Base-by-base conservation (phyloP, 305 asterid genomes). In the Stenogyne calaminthoides region DNA sequence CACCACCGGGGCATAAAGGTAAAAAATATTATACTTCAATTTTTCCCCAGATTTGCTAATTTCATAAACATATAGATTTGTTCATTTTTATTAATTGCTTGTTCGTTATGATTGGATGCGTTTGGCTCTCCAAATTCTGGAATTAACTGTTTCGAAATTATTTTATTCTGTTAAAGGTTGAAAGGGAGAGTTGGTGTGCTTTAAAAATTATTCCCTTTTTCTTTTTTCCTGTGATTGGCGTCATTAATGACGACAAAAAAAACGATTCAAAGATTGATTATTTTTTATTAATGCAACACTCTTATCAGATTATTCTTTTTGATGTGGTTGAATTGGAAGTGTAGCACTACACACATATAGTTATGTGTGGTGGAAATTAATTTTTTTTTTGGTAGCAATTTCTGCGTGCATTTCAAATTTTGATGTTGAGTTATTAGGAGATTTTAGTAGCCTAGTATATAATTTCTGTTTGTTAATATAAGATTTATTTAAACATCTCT, bases 1-100 rank as follows among this genome's bases (percentile, higher is more conserved):
- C 97, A 2, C 90, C 91, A 34, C 88, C 80, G 7, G 91, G 86
- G 15, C 84, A 73, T 70, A 92, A 92, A 90, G 96, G 98, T 90
- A 77, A 70, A 37, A 14, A 2, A 72, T 11, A 20, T 71, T 61
- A 9, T 56, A 9, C 40, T 34, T 42, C 15, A 22, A 47, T 20
- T 52, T 55, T n/a, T 1, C n/a, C 57, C 3, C 39, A 25, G 22
- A 40, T 25, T 15, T 9, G 10, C 10, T 39, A 12, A 1, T 19
- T 55, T 42, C 42, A 12, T 39, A 6, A 34, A 10, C 12, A 3
- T 15, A 49, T 44, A 14, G 34, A 9, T 56, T 47, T 46, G 11
- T 55, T 29, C 54, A 32, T 52, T n/a, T 61, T 56, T 27, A 9
- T 9, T 2, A 0, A 36, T 66, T 19, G 62, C 15, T 67, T 27